phyloP scores from a whole-genome alignment of 805 yeast species.

The Blastobotrys terrestris region DNA sequence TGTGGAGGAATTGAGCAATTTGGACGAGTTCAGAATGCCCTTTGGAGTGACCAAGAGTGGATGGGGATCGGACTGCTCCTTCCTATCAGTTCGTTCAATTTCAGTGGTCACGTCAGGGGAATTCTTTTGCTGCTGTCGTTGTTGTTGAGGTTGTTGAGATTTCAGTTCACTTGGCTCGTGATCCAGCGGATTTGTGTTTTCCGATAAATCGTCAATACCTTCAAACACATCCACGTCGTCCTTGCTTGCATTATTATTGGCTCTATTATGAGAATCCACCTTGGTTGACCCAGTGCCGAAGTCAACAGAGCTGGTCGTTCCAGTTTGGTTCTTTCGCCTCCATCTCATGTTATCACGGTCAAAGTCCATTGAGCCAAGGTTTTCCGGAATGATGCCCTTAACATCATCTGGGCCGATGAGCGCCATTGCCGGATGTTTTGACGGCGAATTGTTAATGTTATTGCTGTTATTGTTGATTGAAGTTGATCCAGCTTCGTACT shows the following conservation, averaged over 20 bases:
- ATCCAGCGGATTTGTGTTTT: conserved; percentile 4
- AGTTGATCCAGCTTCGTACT: conserved; percentile 5
- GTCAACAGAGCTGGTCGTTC: not conserved
- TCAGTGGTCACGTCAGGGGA: not conserved
- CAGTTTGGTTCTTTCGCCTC: conserved; percentile 10
- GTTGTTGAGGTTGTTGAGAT: not conserved
- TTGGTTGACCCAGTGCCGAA: conserved; percentile 19
- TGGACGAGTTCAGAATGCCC: not conserved
- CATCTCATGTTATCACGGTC: conserved; percentile 19
- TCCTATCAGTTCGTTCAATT: not conserved
- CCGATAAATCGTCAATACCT: conserved; percentile 25
- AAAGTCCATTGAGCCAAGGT: conserved; percentile 21
- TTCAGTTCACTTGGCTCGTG: conserved; percentile 1
- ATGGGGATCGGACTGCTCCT: not conserved
- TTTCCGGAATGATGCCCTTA: conserved; percentile 19
- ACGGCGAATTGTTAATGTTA: not conserved
- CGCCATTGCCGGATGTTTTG: conserved; percentile 4
- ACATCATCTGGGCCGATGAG: conserved; percentile 13
- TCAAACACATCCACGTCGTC: conserved; percentile 22
- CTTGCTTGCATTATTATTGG: not conserved
- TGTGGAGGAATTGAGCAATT: not conserved
- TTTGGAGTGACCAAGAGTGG: not conserved
- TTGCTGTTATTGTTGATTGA: not conserved
- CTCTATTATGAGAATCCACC: conserved; percentile 6
- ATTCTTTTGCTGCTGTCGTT: not conserved